These are phyloP conservation scores for Papiliotrema nemorosa DNA, from an alignment of 1,284 basidiomycete genomes.

Conservation along the genomic window DNA sequence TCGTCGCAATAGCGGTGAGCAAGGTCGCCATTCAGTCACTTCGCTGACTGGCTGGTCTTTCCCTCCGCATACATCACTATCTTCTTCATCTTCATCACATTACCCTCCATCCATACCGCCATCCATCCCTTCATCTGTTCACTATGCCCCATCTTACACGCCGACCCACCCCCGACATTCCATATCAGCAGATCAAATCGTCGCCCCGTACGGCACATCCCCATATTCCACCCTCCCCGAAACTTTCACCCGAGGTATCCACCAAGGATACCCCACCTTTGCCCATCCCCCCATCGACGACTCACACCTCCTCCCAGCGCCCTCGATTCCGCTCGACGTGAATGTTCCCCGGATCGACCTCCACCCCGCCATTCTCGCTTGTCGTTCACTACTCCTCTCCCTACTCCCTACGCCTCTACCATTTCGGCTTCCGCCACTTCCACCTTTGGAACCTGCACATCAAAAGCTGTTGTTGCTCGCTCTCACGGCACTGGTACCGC, in stretches of 20 bases:
- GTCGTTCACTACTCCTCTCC: conserved; percentile 14
- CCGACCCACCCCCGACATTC: too few relatives aligned
- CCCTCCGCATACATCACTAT: background rate
- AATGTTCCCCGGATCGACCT: background rate
- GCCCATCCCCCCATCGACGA: background rate
- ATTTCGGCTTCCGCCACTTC: conserved; percentile 9
- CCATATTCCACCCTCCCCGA: background rate
- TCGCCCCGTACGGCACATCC: background rate
- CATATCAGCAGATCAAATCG: background rate
- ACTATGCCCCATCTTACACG: background rate
- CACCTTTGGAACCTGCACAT: conserved; percentile 12
- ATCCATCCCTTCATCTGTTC: background rate
- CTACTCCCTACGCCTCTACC: conserved; percentile 9
- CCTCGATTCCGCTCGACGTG: background rate
- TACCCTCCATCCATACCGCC: background rate
- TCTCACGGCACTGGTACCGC: conserved; percentile 15
- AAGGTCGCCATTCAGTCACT: background rate
- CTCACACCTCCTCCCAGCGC: background rate
- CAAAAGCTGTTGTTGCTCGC: conserved; percentile 20
- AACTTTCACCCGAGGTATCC: background rate
- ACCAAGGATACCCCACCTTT: background rate
- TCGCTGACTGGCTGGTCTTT: background rate
- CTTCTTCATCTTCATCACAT: too few relatives aligned
- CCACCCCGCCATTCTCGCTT: conserved; percentile 16
- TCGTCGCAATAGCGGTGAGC: background rate